Base-by-base conservation (phyloP, 116 monocot genomes). In the Posidonia oceanica region DNA sequence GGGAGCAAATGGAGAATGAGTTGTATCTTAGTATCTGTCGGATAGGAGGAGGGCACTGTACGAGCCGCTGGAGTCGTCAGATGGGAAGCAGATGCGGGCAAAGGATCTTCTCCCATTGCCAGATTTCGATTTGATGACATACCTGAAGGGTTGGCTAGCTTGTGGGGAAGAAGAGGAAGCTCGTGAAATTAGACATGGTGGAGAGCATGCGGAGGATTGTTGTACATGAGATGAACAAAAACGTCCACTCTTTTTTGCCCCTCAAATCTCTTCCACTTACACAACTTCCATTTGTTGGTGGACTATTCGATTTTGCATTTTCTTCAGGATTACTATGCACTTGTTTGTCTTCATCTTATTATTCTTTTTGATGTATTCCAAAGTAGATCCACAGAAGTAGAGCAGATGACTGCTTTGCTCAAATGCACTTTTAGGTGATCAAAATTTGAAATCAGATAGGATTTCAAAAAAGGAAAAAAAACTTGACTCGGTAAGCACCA, bases 181-280 rank as follows among this genome's bases (percentile, higher is more conserved):
- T 96, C 12, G 91, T 96, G 16, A 91, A 96, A 61, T 89, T 96
- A 1, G 88, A 96, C 71, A 91, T 96, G 0, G 96, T 96, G 23
- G 89, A 95, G 75, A 96, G 85, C 85, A 96, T 96, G 96, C 42
- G 96, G 53, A 75, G 83, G 54, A 85, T 89, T 23, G 91, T 88
- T 3, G 76, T 96, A 52, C 96, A 88, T 39, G 96, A 96, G 69
- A 96, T 96, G 88, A 96, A 96, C 71, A 80, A 91, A 83, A 96
- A 96, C 91, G 96, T 96, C 29, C 11, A 12, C 6, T 11, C 21
- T 6, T 3, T 17, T 56, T 29, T 29, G 29, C 29, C n/a, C 4
- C 2, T n/a, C 21, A 14, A 17, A 44, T 13, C 6, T 66, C 44
- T 66, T 7, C n/a, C 37, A 29, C 29, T 1, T 29, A 29, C 29